Evolutionary conservation across 176 grass and related monocot species (phyloP), one percentile per base, ranked within the genome.

Genomic region (Pontederia crassipes): DNA sequence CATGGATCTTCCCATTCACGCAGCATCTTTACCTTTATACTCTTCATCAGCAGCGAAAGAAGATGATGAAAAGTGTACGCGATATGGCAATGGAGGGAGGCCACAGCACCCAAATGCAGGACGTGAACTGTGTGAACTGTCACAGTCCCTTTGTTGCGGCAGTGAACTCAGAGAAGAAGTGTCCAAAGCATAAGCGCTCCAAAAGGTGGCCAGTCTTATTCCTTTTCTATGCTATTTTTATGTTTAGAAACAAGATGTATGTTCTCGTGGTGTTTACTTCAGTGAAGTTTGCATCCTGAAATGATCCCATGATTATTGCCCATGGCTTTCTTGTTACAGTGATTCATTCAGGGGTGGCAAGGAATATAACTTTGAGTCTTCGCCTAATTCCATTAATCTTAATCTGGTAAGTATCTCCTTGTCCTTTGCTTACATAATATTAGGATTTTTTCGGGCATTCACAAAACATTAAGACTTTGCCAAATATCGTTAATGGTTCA

Each of bases 111-210:
- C 68, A 72, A 70, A 68, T 80, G 15, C 54, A 55, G 8, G 89
- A 89, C 70, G 72, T 66, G 78, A 83, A 80, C 66, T 73, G 78
- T 2, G 72, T 66, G 78, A 83, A 80, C 66, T 73, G 78, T 2
- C 66, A 71, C 52, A 67, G 62, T 66, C 67, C 69, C 62, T 69
- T 83, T 59, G 52, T 66, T 12, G 85, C 78, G 73, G 45, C 71
- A 18, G 54, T 73, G 49, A 85, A 79, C 51, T 65, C 82, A 45
- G 64, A 75, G 28, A 70, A 47, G 54, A 67, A 60, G 54, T 78
- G 65, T 24, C 76, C 28, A 29, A 13, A 10, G 45, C 62, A 64
- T 46, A 49, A 15, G 45, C 62, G 62, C 16, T 49, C 46, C 8
- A 64, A 64, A 45, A 64, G 62, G 62, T 64, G 28, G 10, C 26